Conservation (phyloP, 2,329 filamentous ascomycete genomes). For the Colletotrichum sidae region DNA sequence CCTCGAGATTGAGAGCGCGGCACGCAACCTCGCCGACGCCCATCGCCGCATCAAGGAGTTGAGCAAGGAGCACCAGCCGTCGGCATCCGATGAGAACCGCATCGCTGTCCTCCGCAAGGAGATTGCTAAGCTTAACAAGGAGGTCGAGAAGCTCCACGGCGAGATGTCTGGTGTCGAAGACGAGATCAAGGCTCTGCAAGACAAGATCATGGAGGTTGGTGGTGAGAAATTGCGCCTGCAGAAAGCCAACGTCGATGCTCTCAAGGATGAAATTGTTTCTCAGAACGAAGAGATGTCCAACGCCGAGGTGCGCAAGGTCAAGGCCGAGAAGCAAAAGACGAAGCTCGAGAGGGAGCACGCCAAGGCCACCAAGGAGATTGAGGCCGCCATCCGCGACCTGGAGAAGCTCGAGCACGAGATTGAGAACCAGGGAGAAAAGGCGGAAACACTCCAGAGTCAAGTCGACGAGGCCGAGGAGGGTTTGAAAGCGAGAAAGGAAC, state of each 20-base stretch:
- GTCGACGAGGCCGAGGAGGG: constrained; percentile 87
- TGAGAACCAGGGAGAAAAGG: constrained; percentile 79
- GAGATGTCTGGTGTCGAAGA: constrained; percentile 92
- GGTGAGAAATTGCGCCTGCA: constrained; percentile 92
- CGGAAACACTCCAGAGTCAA: constrained; percentile 76
- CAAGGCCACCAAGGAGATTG: constrained; percentile 84
- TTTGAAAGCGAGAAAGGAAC: constrained; percentile 81
- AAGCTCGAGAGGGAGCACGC: constrained; percentile 88
- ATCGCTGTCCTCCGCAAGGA: constrained; percentile 80
- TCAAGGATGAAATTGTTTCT: constrained; percentile 86
- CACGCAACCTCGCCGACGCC: constrained; percentile 85
- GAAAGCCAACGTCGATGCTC: constrained; percentile 87
- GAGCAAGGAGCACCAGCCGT: constrained; percentile 81
- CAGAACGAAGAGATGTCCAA: constrained; percentile 85
- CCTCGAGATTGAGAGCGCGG: constrained; percentile 88
- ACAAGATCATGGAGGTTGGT: constrained; percentile 98
- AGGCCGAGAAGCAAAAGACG: constrained; percentile 89
- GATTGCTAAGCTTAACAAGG: constrained; percentile 78
- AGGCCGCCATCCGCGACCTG: constrained; percentile 76
- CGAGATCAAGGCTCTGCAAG: constrained; percentile 91
- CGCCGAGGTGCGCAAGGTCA: constrained; percentile 88
- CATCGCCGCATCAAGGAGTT: constrained; percentile 89
- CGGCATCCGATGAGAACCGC: constrained; percentile 82
- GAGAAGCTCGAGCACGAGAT: constrained; percentile 84
- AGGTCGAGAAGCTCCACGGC: constrained; percentile 81